phyloP scores from a whole-genome alignment of 73 alveolate genomes.

The Uronychia setigera region DNA sequence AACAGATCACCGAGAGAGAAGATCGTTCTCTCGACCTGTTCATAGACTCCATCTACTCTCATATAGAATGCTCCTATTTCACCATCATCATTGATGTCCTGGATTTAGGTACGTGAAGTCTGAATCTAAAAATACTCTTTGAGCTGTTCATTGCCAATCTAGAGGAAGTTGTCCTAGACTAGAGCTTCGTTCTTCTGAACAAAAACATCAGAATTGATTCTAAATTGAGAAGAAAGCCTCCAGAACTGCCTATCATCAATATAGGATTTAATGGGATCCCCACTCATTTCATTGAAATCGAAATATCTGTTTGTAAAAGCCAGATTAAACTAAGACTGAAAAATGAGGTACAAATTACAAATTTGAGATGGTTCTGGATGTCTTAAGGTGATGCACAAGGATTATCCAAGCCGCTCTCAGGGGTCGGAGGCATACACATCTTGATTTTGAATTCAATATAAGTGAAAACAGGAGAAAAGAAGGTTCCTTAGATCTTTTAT shows the following conservation, averaged over 20 bases:
- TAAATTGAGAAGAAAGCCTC: background rate
- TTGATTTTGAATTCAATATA: background rate
- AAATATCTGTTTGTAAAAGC: background rate
- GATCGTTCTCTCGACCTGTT: background rate
- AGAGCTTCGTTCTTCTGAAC: background rate
- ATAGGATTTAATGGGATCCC: background rate
- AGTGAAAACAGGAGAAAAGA: background rate
- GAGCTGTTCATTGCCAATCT: background rate
- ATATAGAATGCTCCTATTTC: background rate
- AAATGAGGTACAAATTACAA: background rate
- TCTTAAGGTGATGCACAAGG: too few species aligned
- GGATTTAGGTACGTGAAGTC: background rate
- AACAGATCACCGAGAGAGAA: background rate
- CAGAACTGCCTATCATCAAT: background rate
- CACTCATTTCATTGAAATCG: background rate
- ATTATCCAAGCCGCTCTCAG: background rate
- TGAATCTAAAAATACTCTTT: background rate
- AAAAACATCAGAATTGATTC: background rate
- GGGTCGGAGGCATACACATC: background rate
- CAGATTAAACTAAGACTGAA: background rate
- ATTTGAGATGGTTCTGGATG: too few species aligned
- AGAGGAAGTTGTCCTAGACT: background rate
- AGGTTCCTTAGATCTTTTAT: background rate
- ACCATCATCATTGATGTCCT: background rate
- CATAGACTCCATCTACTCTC: background rate